Evolutionary conservation across 2,329 filamentous ascomycete species (phyloP), one percentile per base, ranked within the genome.

Genomic region (Talaromyces marneffei): DNA sequence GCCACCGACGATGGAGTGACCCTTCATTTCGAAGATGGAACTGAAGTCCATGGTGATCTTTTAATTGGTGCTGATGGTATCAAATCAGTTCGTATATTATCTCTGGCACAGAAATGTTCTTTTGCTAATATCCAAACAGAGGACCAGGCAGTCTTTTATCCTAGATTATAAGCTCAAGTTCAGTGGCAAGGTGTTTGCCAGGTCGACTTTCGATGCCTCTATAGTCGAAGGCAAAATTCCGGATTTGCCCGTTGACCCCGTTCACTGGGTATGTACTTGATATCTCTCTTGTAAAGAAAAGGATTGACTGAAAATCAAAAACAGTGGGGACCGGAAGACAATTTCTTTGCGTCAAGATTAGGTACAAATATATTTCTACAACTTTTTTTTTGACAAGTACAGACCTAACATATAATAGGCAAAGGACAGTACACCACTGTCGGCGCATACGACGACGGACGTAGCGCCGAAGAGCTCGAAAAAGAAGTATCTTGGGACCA

Each of bases 41-140:
- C 74, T 0, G 72, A 68, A 2, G 72, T 72, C 0, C 67, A 69
- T 0, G 80, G 79, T 0, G 80, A 84, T 64, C 68, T 83, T 42
- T 66, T 83, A 25, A 74, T 85, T 16, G 82, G 81, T 0, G 78
- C 81, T 0, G 82, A 85, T 67, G 83, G 83, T 40, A 79, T 84
- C 52, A 79, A 80, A 65, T 83, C 80, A 20, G 71, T 74, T 2
- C 75, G 81, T 25, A 20, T 18, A 20, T 42, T 20, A n/a, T 9
- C 3, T 18, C 18, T 20, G 5, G 2, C 3, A 10, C 20, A 42
- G 10, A 10, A 5, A 42, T 2, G 10, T 46, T 23, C 42, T 27
- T 35, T 31, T 20, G 1, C 27, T 59, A 33, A 50, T 25, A 23
- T n/a, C 20, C 4, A 23, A 42, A 54, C 16, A 71, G 69, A 67